phyloP scores from a whole-genome alignment of 768 basidiomycete genomes.

The Tubosaeta sp. region DNA sequence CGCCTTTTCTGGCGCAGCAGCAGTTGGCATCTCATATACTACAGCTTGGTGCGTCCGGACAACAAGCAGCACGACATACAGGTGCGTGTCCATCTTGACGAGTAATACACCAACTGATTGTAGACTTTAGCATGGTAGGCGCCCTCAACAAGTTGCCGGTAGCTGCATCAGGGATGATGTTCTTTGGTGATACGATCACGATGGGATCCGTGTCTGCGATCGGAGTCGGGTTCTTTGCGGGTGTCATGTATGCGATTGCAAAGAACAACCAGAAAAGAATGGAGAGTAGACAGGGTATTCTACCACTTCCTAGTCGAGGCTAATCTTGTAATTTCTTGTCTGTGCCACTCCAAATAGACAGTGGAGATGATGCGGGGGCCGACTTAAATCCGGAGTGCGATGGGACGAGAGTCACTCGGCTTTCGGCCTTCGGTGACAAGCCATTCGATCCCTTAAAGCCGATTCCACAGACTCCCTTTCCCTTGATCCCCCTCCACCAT shows the following conservation, averaged over 20 bases:
- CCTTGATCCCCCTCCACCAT: slow-evolving; percentile 16
- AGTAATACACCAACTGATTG: slow-evolving; percentile 5
- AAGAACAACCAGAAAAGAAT: slow-evolving; percentile 89
- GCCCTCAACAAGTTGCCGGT: slow-evolving; percentile 97
- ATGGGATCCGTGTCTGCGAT: slow-evolving; percentile 87
- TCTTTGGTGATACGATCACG: slow-evolving; percentile 90
- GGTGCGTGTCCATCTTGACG: slow-evolving; percentile 39
- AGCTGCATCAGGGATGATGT: slow-evolving; percentile 97
- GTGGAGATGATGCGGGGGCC: slow-evolving; percentile 26
- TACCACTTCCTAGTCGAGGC: slow-evolving; percentile 61
- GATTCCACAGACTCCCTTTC: not conserved
- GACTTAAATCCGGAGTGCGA: slow-evolving; percentile 30
- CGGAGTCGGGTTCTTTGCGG: slow-evolving; percentile 84
- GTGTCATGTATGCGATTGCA: slow-evolving; percentile 87
- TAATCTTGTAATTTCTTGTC: slow-evolving; percentile 17
- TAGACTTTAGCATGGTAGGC: slow-evolving; percentile 77
- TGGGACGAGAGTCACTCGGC: not conserved
- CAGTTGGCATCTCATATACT: slow-evolving; percentile 96
- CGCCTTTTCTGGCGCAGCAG: slow-evolving; percentile 94
- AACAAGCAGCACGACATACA: slow-evolving; percentile 98
- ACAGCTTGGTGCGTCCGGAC: slow-evolving; percentile 98
- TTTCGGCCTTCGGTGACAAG: not conserved
- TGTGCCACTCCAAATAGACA: not conserved
- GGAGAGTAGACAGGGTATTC: slow-evolving; percentile 58
- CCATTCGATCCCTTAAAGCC: slow-evolving; percentile 7